Base-by-base conservation (phyloP, 371 early-diverging fungal species). In the Lichtheimia hyalospora region DNA sequence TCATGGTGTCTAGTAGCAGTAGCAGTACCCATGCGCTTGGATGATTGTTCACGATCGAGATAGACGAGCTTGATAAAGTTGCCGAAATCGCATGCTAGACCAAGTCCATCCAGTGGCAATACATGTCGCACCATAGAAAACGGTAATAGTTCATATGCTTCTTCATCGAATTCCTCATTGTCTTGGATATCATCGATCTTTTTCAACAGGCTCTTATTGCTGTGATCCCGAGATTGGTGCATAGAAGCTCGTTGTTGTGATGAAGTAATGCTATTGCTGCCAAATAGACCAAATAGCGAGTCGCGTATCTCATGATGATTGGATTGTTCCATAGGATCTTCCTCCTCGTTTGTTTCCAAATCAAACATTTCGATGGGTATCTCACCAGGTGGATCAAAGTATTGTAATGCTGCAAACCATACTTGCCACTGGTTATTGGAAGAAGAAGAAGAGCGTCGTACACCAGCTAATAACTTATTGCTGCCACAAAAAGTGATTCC, bases 31-130 rank as follows among this genome's bases (percentile, higher is more conserved):
- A 43, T 16, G 5, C 42, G 59, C 18, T 54, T 39, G 16, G 25
- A 24, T 20, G 49, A n/a, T 40, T 50, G 52, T 43, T 56, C 54
- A 34, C 66, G 53, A 16, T 68, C 63, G 34, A 74, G 68, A 16
- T 59, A 63, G 14, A 77, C 50, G 13, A 74, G 48, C 58, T 79
- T 79, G 44, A 79, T 68, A 62, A 79, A 79, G 48, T 79, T 79
- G 21, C 79, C 79, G 60, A 63, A 79, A 49, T 79, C 79, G 49
- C 75, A 79, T 15, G 65, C 57, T 3, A 79, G 60, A 3, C 79
- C 74, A 44, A 60, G 48, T 1, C 70, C 79, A 55, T 68, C 65
- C 21, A 67, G 52, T 15, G 71, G 64, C 0, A 67, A 52, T 2
- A 73, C 53, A 56, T 66, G 62, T n/a, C 65, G 68, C 2, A 79